Percentiles rank a stretch among this genome's conserved stretches.
Evolutionary conservation across 495 filamentous ascomycete genomes (phyloP).

Genomic region (Daldinia grandis): DNA sequence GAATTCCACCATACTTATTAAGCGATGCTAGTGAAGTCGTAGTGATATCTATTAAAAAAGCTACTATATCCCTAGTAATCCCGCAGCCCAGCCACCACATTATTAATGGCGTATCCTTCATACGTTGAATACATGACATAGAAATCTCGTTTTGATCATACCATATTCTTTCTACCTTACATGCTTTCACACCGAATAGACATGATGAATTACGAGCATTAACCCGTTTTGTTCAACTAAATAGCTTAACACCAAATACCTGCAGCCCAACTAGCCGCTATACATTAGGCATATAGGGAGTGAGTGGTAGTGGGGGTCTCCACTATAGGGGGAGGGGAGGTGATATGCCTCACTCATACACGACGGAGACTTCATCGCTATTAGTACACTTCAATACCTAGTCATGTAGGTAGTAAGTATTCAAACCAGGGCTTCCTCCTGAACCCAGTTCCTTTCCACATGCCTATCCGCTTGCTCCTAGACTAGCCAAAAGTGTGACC

Average conservation of each 20-base stretch:
- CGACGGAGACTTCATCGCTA: not conserved
- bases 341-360: not conserved
- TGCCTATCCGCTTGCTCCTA: not conserved
- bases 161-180: not conserved
- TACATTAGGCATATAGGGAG: not conserved
- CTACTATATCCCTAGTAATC: not conserved
- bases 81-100: not conserved
- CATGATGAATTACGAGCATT: not conserved
- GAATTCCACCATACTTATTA: not conserved
- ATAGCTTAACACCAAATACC: not conserved
- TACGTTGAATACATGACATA: not conserved
- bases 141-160: not conserved
- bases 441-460: not conserved
- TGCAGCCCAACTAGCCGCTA: not conserved
- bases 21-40: not conserved
- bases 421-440: not conserved
- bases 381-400: slow-evolving; percentile 5
- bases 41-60: too few relatives aligned
- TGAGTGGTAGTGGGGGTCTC: not conserved
- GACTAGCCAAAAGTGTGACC: not conserved
- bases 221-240: not conserved
- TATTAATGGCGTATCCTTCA: not conserved
- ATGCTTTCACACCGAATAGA: not conserved
- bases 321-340: not conserved
- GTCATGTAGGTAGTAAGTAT: not conserved